Evolutionary conservation across 23 red algal species (phyloP).

Genomic region (Gracilariopsis chorda): DNA sequence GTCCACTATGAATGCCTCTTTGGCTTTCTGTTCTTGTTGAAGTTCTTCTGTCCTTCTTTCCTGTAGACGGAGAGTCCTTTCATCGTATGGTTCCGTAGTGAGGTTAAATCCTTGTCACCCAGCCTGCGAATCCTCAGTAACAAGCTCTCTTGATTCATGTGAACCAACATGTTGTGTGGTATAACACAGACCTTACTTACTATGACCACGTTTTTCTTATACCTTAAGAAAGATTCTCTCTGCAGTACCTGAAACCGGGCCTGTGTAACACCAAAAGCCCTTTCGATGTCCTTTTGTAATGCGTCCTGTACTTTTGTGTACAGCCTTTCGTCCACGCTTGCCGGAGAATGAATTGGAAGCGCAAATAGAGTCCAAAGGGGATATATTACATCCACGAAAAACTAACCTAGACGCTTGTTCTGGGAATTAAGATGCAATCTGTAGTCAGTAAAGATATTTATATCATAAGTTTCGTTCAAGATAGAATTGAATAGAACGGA

Average conservation of each 20-base stretch:
- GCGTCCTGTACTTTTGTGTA: not conserved
- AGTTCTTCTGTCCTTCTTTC: not conserved
- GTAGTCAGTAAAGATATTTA: no score
- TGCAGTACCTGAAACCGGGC: not conserved
- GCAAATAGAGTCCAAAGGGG: not conserved
- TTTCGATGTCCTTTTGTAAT: not conserved
- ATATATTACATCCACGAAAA: not conserved
- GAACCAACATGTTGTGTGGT: slow-evolving; percentile 15
- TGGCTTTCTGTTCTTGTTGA: not conserved
- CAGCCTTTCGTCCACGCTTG: not conserved
- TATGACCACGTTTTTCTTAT: not conserved
- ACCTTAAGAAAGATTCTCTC: not conserved
- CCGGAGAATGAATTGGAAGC: not conserved
- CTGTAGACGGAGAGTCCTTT: not conserved
- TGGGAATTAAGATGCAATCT: no score
- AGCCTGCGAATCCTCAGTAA: not conserved
- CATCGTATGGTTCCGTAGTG: not conserved
- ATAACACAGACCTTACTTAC: not conserved
- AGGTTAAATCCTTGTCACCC: not conserved
- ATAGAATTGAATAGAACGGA: no score
- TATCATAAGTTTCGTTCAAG: no score
- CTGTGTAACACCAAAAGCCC: slow-evolving; percentile 7
- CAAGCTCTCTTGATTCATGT: not conserved
- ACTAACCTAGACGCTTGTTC: no score
- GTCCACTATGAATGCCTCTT: not conserved